Evolutionary conservation across 768 basidiomycete genomes (phyloP), one percentile per base, ranked within the genome.

Genomic region (Tulasnella sp.): DNA sequence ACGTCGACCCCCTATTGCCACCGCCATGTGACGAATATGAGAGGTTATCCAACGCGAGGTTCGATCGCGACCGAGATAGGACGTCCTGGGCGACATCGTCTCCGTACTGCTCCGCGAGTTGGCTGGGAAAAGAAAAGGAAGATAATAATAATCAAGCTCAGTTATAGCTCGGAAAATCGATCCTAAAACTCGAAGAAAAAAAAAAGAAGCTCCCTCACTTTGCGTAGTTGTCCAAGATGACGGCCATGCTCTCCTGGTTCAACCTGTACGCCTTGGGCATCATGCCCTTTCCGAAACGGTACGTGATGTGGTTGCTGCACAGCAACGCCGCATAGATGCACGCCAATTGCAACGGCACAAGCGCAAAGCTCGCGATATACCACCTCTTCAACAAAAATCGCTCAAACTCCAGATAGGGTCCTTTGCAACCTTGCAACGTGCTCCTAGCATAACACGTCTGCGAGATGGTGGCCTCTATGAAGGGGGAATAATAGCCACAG

Each of bases 261-360:
- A 89, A 74, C 41, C 85, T 74, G 70, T 91, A 89, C n/a, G 83
- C 80, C 74, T 87, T 85, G 59, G 87, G 87, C 77, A 84, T 87
- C 81, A 88, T 82, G 61, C 87, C 87, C 73, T 89, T 89, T 9
- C 87, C 87, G 68, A 89, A 89, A 50, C 87, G 76, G 68, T 88
- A 89, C 24, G 87, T 89, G 67, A 91, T 81, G 64, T 89, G 87
- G 70, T 87, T 89, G 24, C 82, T 82, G 68, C 84, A 89, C 52
- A 89, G 70, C 60, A 89, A 70, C 11, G 75, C 81, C 1, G 74
- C 72, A 62, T 85, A 60, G 66, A 87, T 87, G 68, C 83, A 74
- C 21, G 66, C 66, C 50, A 91, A 69, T 60, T 89, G 86, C 9
- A 80, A 66, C 1, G 85, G 85, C 12, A 85, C 85, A 55, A 88